Percentiles rank a stretch among this genome's conserved stretches.
phyloP scores from a whole-genome alignment of 192 early-diverging fungal species.

The Spizellomyces punctatus region DNA sequence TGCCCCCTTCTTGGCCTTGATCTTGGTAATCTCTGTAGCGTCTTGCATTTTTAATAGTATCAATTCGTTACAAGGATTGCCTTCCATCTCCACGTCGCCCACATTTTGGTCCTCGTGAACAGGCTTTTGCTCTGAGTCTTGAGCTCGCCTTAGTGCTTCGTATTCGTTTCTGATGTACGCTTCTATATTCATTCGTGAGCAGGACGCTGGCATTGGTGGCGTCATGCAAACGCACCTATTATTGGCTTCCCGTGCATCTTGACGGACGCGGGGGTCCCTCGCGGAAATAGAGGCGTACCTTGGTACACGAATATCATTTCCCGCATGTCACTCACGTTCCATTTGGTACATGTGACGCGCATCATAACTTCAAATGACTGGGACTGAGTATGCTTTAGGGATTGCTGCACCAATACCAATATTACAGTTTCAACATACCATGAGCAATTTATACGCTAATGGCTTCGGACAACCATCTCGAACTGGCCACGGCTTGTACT shows the following conservation, averaged over 20 bases:
- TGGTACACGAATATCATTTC: conserved; percentile 11
- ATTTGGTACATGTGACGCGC: not conserved
- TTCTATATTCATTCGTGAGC: not conserved
- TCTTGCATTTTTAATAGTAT: not conserved
- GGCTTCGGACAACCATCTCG: too few relatives aligned
- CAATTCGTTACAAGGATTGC: not conserved
- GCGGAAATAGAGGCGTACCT: conserved; percentile 8
- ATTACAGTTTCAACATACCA: too few relatives aligned
- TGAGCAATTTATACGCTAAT: too few relatives aligned
- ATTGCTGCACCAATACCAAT: too few relatives aligned
- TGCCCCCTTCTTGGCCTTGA: not conserved
- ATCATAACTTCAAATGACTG: conserved; percentile 13
- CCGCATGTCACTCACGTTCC: not conserved
- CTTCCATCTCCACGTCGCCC: not conserved
- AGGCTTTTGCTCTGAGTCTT: not conserved
- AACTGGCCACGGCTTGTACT: too few relatives aligned
- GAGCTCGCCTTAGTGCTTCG: not conserved
- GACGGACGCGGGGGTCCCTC: conserved; percentile 9
- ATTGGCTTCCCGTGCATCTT: not conserved
- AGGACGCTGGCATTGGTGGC: not conserved
- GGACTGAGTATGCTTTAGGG: not conserved
- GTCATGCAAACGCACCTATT: not conserved
- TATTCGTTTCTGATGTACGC: not conserved
- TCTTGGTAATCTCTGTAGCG: not conserved
- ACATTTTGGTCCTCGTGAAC: not conserved